These are phyloP conservation scores for Colletotrichum tropicicola DNA, from an alignment of 2,329 filamentous ascomycete species.

Conservation along the genomic window DNA sequence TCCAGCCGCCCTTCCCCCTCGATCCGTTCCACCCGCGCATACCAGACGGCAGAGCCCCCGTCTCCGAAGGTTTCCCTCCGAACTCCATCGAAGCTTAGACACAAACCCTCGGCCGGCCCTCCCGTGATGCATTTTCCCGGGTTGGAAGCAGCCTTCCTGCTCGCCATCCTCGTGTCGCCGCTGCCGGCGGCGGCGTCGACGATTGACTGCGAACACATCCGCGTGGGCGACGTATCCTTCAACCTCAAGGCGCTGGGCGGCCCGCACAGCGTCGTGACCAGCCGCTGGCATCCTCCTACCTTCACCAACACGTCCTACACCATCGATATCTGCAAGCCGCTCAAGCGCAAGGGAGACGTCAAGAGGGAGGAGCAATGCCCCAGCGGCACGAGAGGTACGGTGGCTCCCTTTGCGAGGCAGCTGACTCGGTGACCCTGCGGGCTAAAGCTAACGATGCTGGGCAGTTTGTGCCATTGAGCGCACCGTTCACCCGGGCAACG, in stretches of 20 bases:
- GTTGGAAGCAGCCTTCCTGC: slow-evolving; percentile 44
- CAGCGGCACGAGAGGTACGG: slow-evolving; percentile 72
- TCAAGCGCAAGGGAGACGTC: slow-evolving; percentile 69
- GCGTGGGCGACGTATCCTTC: slow-evolving; percentile 67
- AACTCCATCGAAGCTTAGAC: slow-evolving; percentile 31
- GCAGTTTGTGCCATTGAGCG: slow-evolving; percentile 80
- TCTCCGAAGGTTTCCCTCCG: background rate
- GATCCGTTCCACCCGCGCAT: background rate
- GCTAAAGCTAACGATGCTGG: background rate
- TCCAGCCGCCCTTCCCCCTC: background rate
- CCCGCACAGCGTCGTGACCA: slow-evolving; percentile 74
- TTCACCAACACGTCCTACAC: slow-evolving; percentile 83
- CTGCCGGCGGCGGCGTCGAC: slow-evolving; percentile 51
- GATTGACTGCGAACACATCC: slow-evolving; percentile 70
- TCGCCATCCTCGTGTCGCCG: slow-evolving; percentile 46
- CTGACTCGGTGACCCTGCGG: background rate
- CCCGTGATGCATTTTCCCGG: slow-evolving; percentile 32
- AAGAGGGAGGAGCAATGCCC: slow-evolving; percentile 70
- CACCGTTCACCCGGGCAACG: slow-evolving; percentile 56
- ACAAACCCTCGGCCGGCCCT: slow-evolving; percentile 18
- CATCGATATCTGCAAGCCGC: slow-evolving; percentile 76
- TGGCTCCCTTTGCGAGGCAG: background rate
- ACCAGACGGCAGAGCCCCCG: background rate
- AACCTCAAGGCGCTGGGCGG: slow-evolving; percentile 72
- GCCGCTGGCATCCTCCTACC: slow-evolving; percentile 59